A percentile compares a stretch with the other conserved stretches of the same genome.
phyloP scores from a whole-genome alignment of 1,284 basidiomycete species.

The Flammula alnicola region DNA sequence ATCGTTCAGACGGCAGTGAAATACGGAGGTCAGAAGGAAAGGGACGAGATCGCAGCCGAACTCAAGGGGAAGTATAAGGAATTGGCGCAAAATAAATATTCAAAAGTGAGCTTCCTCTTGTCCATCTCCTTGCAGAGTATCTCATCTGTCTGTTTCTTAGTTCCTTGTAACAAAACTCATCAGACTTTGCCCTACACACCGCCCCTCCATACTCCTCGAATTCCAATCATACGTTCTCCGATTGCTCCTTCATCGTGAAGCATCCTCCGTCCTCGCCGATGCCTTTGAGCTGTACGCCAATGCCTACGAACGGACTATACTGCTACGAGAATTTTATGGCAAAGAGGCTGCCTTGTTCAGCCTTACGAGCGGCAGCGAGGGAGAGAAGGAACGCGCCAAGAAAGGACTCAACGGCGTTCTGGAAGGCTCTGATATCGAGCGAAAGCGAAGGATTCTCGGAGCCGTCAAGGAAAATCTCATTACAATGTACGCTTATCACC shows the following conservation, averaged over 20 bases:
- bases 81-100: slow-evolving; percentile 86
- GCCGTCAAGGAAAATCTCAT: slow-evolving; percentile 75
- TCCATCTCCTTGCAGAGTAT: slow-evolving; percentile 1
- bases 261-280: slow-evolving; percentile 81
- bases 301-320: slow-evolving; percentile 77
- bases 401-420: slow-evolving; percentile 71
- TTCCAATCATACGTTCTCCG: slow-evolving; percentile 76
- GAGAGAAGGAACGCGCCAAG: slow-evolving; percentile 65
- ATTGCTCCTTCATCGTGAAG: slow-evolving; percentile 82
- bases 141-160: slow-evolving; percentile 39
- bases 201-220: slow-evolving; percentile 73
- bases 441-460: slow-evolving; percentile 66
- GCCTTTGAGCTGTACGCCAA: slow-evolving; percentile 87
- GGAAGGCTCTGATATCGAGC: slow-evolving; percentile 64
- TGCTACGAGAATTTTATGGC: slow-evolving; percentile 87
- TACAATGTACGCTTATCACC: slow-evolving; percentile 63
- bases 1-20: slow-evolving; percentile 89
- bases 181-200: slow-evolving; percentile 74
- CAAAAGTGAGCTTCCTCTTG: slow-evolving; percentile 60
- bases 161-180: slow-evolving; percentile 87
- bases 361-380: slow-evolving; percentile 53
- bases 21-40: slow-evolving; percentile 77
- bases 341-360: slow-evolving; percentile 82
- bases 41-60: slow-evolving; percentile 80
- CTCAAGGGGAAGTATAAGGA: slow-evolving; percentile 79